phyloP scores from a whole-genome alignment of 1,139 yeast species.

The Citeromyces siamensis region DNA sequence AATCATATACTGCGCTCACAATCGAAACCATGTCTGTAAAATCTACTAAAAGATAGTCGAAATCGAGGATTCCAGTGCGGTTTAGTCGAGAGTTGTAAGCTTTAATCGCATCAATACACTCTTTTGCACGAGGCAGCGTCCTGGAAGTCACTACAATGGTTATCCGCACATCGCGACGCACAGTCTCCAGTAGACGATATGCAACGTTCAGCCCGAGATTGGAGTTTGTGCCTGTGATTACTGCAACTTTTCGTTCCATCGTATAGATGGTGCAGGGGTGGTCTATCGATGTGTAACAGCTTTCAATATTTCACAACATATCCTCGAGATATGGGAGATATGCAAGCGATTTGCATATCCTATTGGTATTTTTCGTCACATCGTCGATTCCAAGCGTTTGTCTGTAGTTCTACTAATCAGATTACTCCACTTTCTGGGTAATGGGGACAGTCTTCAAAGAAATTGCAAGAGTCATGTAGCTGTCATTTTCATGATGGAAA shows the following conservation, averaged over 20 bases:
- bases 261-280: background rate
- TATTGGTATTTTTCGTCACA: too few relatives aligned
- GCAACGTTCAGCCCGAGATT: conserved; percentile 83
- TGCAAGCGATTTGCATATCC: too few relatives aligned
- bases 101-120: conserved; percentile 55
- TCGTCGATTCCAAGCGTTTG: too few relatives aligned
- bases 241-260: conserved; percentile 26
- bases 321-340: too few relatives aligned
- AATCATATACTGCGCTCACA: conserved; percentile 58
- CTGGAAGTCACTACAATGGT: conserved; percentile 84
- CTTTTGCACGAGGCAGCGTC: conserved; percentile 72
- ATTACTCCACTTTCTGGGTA: too few relatives aligned
- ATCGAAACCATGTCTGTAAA: conserved; percentile 88
- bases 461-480: too few relatives aligned
- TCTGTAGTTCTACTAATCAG: too few relatives aligned
- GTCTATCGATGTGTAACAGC: background rate
- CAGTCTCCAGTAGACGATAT: conserved; percentile 53
- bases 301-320: too few relatives aligned
- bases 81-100: conserved; percentile 26
- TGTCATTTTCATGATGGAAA: too few relatives aligned
- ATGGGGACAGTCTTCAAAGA: too few relatives aligned
- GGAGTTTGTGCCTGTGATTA: conserved; percentile 59
- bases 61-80: conserved; percentile 52
- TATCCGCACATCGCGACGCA: conserved; percentile 38
- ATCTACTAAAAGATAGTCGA: conserved; percentile 79